Evolutionary conservation across 805 yeast genomes (phyloP).

Genomic region (Ogataea methanolica): DNA sequence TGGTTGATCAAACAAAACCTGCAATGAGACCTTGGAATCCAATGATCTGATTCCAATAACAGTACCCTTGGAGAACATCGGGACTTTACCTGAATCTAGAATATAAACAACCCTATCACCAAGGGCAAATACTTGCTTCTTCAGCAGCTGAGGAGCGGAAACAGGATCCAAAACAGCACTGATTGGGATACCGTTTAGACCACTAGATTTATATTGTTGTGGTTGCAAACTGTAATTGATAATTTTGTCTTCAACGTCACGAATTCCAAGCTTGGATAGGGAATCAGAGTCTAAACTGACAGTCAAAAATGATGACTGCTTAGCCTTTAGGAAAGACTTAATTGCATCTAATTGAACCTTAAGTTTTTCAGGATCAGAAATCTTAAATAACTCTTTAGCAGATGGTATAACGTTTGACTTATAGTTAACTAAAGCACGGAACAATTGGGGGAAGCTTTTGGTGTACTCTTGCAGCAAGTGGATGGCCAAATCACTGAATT

Average conservation of each 20-base stretch:
- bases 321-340: conserved; percentile 43
- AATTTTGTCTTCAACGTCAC: conserved; percentile 60
- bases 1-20: conserved; percentile 79
- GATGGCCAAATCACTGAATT: conserved; percentile 71
- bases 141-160: conserved; percentile 64
- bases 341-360: conserved; percentile 35
- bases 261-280: conserved; percentile 60
- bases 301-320: conserved; percentile 43
- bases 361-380: conserved; percentile 37
- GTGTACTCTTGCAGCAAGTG: conserved; percentile 59
- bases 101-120: conserved; percentile 91
- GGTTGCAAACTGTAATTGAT: conserved; percentile 41
- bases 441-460: conserved; percentile 56
- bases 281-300: conserved; percentile 79
- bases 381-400: conserved; percentile 33
- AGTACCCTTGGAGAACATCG: conserved; percentile 83
- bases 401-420: conserved; percentile 33
- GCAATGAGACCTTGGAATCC: conserved; percentile 61
- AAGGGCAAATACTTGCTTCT: conserved; percentile 69
- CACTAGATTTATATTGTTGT: conserved; percentile 45
- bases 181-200: conserved; percentile 77
- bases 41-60: conserved; percentile 61
- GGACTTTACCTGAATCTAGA: conserved; percentile 84
- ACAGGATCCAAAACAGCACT: conserved; percentile 76
- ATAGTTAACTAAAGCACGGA: conserved; percentile 30